Base-by-base conservation (phyloP, 495 filamentous ascomycete species). In the Cryomyces minteri region DNA sequence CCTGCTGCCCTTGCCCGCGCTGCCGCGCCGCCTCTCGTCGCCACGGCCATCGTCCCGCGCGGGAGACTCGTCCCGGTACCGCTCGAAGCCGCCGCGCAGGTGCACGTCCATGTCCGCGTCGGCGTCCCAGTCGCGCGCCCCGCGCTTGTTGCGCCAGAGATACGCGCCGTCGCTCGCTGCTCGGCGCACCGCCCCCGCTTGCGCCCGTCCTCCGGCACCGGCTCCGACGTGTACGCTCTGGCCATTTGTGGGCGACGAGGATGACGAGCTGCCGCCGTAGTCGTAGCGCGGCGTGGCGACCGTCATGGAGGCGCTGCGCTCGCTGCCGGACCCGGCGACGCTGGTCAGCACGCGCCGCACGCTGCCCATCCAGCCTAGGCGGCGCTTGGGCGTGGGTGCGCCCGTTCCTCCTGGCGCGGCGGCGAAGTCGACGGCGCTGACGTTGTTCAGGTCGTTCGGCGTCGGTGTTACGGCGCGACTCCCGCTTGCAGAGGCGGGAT, bases 91-190 rank as follows among this genome's bases (percentile, higher is more conserved):
- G 30, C n/a, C 31, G 30, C 37, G 6, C 40, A 12, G 29, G 28
- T 53, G 18, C 18, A 25, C 18, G 18, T 25, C 18, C 18, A 25
- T 25, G 18, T 25, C 18, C 18, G 18, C 45, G 10, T 54, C 48
- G 43, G 59, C 48, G 18, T 52, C 47, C 56, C 63, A 58, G 44
- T 60, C 56, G 7, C 52, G 25, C 36, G 52, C 48, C n/a, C 57
- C 58, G 39, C 79, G 71, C 57, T 74, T 77, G 10, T 67, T 63
- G 38, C 68, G 62, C 65, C 77, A 77, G 33, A 81, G 53, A 31
- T 69, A 70, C 5, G 72, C 71, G 0, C 74, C 74, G 14, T 77
- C 73, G 36, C 66, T 72, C 6, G 71, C 71, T 6, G 76, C 67
- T 44, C 77, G 67, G 4, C 72, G 62, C 2, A 73, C 72, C 0